Base-by-base conservation (phyloP, 805 yeast genomes). In the Lachancea cidri region DNA sequence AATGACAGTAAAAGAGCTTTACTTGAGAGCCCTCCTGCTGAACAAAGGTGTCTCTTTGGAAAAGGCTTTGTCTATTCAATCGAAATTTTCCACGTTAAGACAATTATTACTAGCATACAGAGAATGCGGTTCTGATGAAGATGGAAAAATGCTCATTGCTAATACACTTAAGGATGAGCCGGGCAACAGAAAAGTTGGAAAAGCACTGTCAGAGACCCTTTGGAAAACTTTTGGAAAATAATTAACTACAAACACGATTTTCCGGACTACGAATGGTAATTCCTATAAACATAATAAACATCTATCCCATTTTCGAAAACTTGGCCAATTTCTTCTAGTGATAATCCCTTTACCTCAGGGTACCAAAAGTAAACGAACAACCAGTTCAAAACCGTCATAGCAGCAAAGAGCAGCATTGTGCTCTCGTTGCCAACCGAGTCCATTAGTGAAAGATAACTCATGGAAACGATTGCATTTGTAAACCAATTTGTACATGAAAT, bases 11-110 rank as follows among this genome's bases (percentile, higher is more conserved):
- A 78, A 77, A 35, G 96, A 91, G 47, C 65, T 86, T 52, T 91
- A 79, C 51, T 65, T 87, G 2, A 69, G 76, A 34, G 79, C 87
- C 81, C 71, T 93, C 17, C 77, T 88, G 83, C 76, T 88, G 2
- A 73, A 84, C 2, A 73, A 76, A 45, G 98, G 98, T 0, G 70
- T 93, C 1, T 78, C 95, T 0, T 64, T 86, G 22, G 97, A 91
- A 47, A 87, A 85, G 57, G 98, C 98, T 0, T 56, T 78, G 7
- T 77, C 77, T 5, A 79, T 93, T 7, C 97, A 89, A 61, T 67
- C 68, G 15, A 58, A 71, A 32, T 93, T 71, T 55, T 77, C 79
- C 2, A 89, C 97, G 0, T 93, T 97, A 0, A 65, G 66, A 27
- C 58, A 55, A 15, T 67, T 91, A 0, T 29, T 63, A n/a, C 39